Percentiles rank a stretch among this genome's conserved stretches.
Conservation (phyloP, 306 rosid genomes). For the Castanea mollissima region DNA sequence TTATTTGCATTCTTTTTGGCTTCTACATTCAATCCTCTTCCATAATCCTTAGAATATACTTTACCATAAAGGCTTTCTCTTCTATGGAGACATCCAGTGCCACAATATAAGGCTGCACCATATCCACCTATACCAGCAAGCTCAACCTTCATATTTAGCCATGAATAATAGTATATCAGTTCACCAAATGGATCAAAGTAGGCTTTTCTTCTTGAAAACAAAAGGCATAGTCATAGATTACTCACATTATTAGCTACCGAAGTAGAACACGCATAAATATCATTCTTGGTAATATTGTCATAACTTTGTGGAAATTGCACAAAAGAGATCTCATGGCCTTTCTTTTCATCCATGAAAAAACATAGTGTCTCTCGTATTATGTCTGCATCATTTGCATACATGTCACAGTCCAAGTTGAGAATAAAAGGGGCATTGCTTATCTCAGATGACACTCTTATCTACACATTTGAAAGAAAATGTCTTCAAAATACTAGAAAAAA, state of each 20-base stretch:
- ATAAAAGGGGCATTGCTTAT: slow-evolving; percentile 67
- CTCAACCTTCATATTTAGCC: slow-evolving; percentile 42
- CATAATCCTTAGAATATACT: slow-evolving; percentile 30
- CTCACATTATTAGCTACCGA: slow-evolving; percentile 18
- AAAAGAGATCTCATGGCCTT: slow-evolving; percentile 50
- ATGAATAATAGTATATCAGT: background rate
- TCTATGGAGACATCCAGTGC: slow-evolving; percentile 75
- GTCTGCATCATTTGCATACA: slow-evolving; percentile 55
- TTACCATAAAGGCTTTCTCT: slow-evolving; percentile 55
- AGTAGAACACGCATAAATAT: slow-evolving; percentile 31
- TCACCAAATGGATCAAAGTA: background rate
- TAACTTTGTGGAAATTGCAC: slow-evolving; percentile 59
- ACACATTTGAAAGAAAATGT: background rate
- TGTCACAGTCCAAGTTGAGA: slow-evolving; percentile 72
- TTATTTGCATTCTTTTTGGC: slow-evolving; percentile 23
- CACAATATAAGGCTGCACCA: slow-evolving; percentile 57
- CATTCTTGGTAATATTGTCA: slow-evolving; percentile 45
- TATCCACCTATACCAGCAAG: slow-evolving; percentile 46
- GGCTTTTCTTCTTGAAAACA: background rate
- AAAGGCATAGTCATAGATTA: background rate
- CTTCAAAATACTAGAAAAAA: background rate
- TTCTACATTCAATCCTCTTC: slow-evolving; percentile 3
- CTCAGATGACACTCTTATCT: slow-evolving; percentile 69
- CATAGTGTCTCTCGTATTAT: slow-evolving; percentile 43
- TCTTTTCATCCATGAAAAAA: slow-evolving; percentile 59